These are phyloP conservation scores for Ammopiptanthus mongolicus DNA, from an alignment of 306 rosid species.

Conservation along the genomic window DNA sequence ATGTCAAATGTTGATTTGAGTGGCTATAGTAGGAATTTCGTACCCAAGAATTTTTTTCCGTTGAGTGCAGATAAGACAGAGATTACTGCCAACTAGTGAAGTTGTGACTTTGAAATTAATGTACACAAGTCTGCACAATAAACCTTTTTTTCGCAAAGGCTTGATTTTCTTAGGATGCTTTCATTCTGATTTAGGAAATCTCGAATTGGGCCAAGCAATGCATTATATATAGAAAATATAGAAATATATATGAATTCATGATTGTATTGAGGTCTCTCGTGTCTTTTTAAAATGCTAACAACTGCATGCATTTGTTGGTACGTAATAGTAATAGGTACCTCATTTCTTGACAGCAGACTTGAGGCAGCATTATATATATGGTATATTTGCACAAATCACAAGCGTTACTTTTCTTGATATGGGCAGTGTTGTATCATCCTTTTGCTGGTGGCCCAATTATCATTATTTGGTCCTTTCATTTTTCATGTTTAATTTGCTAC, in stretches of 20 bases:
- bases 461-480: constrained; percentile 16
- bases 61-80: neutral
- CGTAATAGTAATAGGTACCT: neutral
- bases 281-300: neutral
- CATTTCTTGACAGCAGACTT: too few species aligned
- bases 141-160: too few species aligned
- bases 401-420: constrained; percentile 9
- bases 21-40: too few species aligned
- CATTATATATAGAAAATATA: neutral
- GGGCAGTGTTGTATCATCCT: neutral
- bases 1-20: too few species aligned
- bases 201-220: neutral
- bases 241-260: neutral
- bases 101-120: neutral
- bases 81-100: neutral
- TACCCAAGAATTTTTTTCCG: too few species aligned
- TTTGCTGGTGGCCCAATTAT: constrained; percentile 20
- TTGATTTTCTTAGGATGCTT: neutral
- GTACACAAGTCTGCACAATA: neutral
- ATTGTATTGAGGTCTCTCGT: neutral
- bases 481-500: constrained; percentile 18
- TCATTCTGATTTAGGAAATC: neutral
- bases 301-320: neutral
- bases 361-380: too few species aligned
- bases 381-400: neutral